Conservation (phyloP, 163 green algal genomes). For the Prototheca cutis region DNA sequence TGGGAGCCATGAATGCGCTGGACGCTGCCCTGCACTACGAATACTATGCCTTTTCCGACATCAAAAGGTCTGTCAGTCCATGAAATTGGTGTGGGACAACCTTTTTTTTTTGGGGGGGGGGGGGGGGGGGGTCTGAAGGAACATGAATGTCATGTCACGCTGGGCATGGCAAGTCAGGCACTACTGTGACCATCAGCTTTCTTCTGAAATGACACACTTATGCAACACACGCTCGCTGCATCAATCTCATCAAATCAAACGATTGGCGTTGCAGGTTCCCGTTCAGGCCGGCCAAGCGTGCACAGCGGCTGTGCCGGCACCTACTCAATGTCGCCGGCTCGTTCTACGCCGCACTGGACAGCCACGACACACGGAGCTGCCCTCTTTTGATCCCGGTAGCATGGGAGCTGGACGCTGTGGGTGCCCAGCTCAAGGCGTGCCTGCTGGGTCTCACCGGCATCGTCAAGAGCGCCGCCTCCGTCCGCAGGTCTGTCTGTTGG, state of each 20-base stretch:
- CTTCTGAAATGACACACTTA: no score
- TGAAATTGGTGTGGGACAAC: background rate
- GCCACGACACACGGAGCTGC: conserved; percentile 2
- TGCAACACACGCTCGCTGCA: no score
- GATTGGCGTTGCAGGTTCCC: no score
- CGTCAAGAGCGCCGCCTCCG: background rate
- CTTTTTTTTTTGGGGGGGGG: no score
- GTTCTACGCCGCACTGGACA: background rate
- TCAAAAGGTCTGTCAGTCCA: background rate
- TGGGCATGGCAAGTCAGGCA: no score
- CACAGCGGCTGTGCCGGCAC: conserved; percentile 22
- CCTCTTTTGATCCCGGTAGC: conserved; percentile 7
- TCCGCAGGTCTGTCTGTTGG: no score
- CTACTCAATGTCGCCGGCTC: conserved; percentile 14
- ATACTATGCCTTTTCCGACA: conserved; percentile 5
- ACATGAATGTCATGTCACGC: background rate
- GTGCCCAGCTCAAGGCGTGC: conserved; percentile 13
- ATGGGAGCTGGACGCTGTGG: background rate
- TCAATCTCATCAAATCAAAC: no score
- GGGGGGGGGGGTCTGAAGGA: background rate
- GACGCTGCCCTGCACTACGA: conserved; percentile 4
- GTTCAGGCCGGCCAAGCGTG: background rate
- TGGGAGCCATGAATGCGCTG: background rate
- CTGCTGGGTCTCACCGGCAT: conserved; percentile 7
- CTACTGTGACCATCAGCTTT: no score